A percentile compares a stretch with the other conserved stretches of the same genome.
Evolutionary conservation across 2,329 filamentous ascomycete species (phyloP).

Genomic region (Saccharata proteae): DNA sequence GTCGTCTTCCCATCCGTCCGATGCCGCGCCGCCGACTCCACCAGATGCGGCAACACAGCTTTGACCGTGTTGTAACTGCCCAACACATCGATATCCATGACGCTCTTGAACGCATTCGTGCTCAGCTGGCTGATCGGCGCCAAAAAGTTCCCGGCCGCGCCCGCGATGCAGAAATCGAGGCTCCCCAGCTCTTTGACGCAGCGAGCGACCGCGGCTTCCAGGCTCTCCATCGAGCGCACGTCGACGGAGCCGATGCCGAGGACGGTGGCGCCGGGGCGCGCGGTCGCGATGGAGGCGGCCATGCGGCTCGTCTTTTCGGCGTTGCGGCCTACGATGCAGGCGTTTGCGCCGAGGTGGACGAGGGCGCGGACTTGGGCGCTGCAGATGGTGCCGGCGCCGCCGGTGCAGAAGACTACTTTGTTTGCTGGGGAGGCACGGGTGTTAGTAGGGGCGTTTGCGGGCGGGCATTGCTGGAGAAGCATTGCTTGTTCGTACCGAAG

Average conservation of each 20-base stretch:
- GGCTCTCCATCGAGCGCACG: constrained; percentile 54
- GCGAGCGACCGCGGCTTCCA: constrained; percentile 63
- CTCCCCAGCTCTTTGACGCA: constrained; percentile 73
- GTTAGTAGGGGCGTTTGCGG: neutral
- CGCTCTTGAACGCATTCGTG: constrained; percentile 83
- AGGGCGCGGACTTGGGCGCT: constrained; percentile 86
- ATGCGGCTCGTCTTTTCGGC: constrained; percentile 72
- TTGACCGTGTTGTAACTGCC: constrained; percentile 94
- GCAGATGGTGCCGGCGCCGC: constrained; percentile 87
- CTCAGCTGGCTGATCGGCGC: constrained; percentile 71
- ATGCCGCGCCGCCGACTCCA: constrained; percentile 57
- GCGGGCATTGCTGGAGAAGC: constrained; percentile 10
- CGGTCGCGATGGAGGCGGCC: constrained; percentile 71
- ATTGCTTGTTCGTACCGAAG: constrained; percentile 49
- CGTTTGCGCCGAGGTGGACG: constrained; percentile 82
- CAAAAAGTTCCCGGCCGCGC: constrained; percentile 92
- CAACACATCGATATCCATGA: constrained; percentile 91
- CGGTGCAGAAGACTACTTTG: constrained; percentile 90
- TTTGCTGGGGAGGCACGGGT: constrained; percentile 41
- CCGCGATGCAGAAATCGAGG: constrained; percentile 77
- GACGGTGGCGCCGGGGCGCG: constrained; percentile 67
- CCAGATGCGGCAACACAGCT: constrained; percentile 71
- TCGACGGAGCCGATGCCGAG: constrained; percentile 66
- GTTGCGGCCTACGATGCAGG: constrained; percentile 87
- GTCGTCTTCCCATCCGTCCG: constrained; percentile 45